Evolutionary conservation across 1,284 basidiomycete genomes (phyloP).

Genomic region (Marasmius fiardii): DNA sequence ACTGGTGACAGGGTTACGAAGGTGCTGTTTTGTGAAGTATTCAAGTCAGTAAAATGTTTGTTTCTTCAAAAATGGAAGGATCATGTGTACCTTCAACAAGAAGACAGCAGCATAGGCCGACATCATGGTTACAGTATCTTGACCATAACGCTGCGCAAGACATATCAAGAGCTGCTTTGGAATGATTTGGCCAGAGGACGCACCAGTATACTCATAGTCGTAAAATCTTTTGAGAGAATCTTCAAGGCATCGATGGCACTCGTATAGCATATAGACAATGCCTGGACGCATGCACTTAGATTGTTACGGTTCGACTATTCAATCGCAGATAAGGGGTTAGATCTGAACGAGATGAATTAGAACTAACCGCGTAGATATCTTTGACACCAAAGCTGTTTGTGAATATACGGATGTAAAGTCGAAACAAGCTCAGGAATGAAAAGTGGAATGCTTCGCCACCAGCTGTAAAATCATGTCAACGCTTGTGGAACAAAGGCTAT

Average conservation of each 20-base stretch:
- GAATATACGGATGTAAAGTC: slow-evolving; percentile 72
- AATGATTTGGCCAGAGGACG: slow-evolving; percentile 22
- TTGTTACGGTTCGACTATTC: slow-evolving; percentile 40
- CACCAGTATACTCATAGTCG: slow-evolving; percentile 71
- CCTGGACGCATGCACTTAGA: slow-evolving; percentile 51
- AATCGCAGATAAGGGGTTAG: slow-evolving; percentile 8
- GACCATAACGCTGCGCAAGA: slow-evolving; percentile 63
- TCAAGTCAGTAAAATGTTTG: slow-evolving; percentile 11
- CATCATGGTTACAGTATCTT: slow-evolving; percentile 80
- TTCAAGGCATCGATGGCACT: slow-evolving; percentile 67
- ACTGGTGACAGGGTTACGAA: slow-evolving; percentile 56
- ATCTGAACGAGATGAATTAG: slow-evolving; percentile 10
- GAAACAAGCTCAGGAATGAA: slow-evolving; percentile 62
- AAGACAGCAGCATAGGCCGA: slow-evolving; percentile 80
- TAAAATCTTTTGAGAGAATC: slow-evolving; percentile 71
- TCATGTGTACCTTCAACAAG: slow-evolving; percentile 56
- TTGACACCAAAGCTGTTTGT: slow-evolving; percentile 79
- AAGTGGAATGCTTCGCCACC: slow-evolving; percentile 12
- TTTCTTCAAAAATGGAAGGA: slow-evolving; percentile 12
- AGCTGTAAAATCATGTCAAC: slow-evolving; percentile 3
- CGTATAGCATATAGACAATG: slow-evolving; percentile 66
- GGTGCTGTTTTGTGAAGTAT: slow-evolving; percentile 62
- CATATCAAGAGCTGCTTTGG: slow-evolving; percentile 2
- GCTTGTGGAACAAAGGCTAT: background rate
- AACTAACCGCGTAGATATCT: slow-evolving; percentile 50